phyloP scores from a whole-genome alignment of 805 yeast genomes.

The Maudiozyma serrabonitensis region DNA sequence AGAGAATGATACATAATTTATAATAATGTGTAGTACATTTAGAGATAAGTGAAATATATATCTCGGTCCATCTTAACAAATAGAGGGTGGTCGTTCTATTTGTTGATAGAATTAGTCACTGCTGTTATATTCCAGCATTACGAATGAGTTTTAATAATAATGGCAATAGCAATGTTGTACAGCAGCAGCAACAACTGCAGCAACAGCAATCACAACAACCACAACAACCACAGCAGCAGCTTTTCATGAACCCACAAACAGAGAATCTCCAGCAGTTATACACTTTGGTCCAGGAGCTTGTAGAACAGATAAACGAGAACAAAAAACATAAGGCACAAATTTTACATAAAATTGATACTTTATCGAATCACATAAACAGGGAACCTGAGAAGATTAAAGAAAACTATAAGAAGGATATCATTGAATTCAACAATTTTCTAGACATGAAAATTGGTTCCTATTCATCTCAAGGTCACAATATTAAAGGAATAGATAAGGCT shows the following conservation, averaged over 20 bases:
- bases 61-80: no score
- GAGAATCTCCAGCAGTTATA: constrained; percentile 21
- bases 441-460: constrained; percentile 1
- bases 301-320: constrained; percentile 13
- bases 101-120: no score
- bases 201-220: not conserved
- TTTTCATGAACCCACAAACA: constrained; percentile 22
- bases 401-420: constrained; percentile 8
- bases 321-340: constrained; percentile 14
- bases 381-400: constrained; percentile 3
- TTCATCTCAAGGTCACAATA: not conserved
- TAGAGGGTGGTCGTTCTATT: no score
- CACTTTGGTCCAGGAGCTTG: constrained; percentile 13
- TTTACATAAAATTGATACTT: constrained; percentile 12
- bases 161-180: not conserved
- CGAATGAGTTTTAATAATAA: not conserved
- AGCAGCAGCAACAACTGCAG: constrained; percentile 1
- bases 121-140: no score
- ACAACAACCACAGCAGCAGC: constrained; percentile 15
- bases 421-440: constrained; percentile 11
- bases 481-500: not conserved
- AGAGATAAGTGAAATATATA: no score
- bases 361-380: constrained; percentile 11
- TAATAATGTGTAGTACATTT: no score
- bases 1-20: no score